Evolutionary conservation across 1,284 basidiomycete genomes (phyloP).

Genomic region (Psilocybe mexicana): DNA sequence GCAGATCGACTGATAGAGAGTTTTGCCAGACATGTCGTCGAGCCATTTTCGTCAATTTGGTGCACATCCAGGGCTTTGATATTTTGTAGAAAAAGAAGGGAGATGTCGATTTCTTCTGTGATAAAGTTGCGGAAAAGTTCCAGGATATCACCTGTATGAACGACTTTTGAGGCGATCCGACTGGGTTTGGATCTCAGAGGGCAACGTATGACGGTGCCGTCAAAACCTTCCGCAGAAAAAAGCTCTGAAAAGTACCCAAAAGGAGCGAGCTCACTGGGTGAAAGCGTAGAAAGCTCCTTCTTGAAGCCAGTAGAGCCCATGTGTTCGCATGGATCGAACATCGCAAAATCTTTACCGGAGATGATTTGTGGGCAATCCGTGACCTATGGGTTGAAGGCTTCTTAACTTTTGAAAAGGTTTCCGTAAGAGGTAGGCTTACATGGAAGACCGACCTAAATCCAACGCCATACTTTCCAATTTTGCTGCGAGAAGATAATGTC

Average conservation of each 20-base stretch:
- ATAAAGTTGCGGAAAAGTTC: constrained; percentile 42
- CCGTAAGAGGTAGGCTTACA: constrained; percentile 29
- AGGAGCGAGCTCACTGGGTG: constrained; percentile 32
- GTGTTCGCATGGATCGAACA: constrained; percentile 44
- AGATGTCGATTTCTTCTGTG: constrained; percentile 40
- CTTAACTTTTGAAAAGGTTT: background rate
- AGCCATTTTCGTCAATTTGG: constrained; percentile 33
- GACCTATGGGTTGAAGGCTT: constrained; percentile 30
- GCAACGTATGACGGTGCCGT: constrained; percentile 46
- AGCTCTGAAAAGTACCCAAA: constrained; percentile 32
- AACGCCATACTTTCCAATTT: constrained; percentile 55
- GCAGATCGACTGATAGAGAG: constrained; percentile 18
- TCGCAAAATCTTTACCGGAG: constrained; percentile 39
- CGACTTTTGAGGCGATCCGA: constrained; percentile 34
- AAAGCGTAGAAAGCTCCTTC: constrained; percentile 27
- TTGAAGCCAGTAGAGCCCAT: constrained; percentile 32
- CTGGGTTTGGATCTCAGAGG: constrained; percentile 39
- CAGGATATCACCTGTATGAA: constrained; percentile 33
- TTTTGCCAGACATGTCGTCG: constrained; percentile 14
- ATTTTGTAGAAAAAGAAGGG: constrained; percentile 46
- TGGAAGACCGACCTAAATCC: constrained; percentile 54
- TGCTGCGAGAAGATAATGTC: constrained; percentile 30
- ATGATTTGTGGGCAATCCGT: constrained; percentile 53
- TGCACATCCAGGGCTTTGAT: constrained; percentile 39
- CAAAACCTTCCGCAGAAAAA: constrained; percentile 21